A percentile compares a stretch with the other conserved stretches of the same genome.
phyloP scores from a whole-genome alignment of 331 rosid species.

The Dryas integrifolia region DNA sequence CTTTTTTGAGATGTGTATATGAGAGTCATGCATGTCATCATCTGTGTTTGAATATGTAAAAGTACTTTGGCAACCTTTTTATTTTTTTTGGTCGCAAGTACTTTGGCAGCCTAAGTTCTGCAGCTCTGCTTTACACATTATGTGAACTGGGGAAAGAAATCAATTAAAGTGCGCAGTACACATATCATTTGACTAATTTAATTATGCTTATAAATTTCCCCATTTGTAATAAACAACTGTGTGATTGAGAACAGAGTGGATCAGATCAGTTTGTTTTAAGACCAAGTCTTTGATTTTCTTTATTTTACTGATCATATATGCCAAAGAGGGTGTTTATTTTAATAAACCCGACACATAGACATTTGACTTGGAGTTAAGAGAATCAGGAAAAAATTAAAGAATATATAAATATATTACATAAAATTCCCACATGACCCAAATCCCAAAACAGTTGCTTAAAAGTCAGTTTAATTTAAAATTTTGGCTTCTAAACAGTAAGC shows the following conservation, averaged over 20 bases:
- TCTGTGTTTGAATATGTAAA: background rate
- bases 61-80: background rate
- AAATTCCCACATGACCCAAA: background rate
- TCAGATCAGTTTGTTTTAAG: background rate
- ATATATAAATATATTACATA: background rate
- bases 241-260: background rate
- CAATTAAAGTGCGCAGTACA: background rate
- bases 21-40: conserved; percentile 16
- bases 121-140: background rate
- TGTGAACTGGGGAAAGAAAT: conserved; percentile 2
- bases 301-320: background rate
- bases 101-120: background rate
- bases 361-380: conserved; percentile 7
- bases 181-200: background rate
- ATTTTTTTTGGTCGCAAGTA: background rate
- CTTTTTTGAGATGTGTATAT: background rate
- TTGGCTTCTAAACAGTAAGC: background rate
- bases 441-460: background rate
- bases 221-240: background rate
- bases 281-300: background rate
- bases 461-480: background rate
- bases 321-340: background rate
- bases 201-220: background rate
- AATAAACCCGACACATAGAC: conserved; percentile 9
- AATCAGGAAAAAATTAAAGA: background rate